Base-by-base conservation (phyloP, 148 eudicot genomes). In the Rhododendron vialii region DNA sequence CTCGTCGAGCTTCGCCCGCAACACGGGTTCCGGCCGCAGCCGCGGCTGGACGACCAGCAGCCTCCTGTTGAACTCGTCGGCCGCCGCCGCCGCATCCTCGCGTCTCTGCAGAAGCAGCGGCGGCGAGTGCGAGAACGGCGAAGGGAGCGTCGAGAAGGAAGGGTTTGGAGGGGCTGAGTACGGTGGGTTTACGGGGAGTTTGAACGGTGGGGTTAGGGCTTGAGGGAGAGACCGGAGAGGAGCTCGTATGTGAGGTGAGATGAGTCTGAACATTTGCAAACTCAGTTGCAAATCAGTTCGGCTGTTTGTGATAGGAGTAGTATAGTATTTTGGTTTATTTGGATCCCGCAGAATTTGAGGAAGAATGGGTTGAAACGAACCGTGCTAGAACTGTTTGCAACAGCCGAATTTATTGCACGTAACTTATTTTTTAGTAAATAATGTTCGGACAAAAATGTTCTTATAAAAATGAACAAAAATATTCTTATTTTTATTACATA, bases 1-100 rank as follows among this genome's bases (percentile, higher is more conserved):
- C 78, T 96, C 99, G 9, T 89, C 90, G n/a, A 96, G 97, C 91
- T 95, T 96, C 20, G 91, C 77, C 65, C 90, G 78, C 87, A 96
- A 76, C 9, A 86, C 71, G 51, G 88, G 17, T 10, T 89, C 87
- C 35, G 94, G 98, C 13, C 94, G 91, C 48, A 94, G 78, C 75
- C 96, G 90, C 2, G 98, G 99, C 89, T 96, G 99, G 75, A 96
- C 94, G 26, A 96, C 99, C 57, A 96, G 86, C 33, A 96, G 90
- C 86, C 86, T 92, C 5, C 85, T 69, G 53, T 88, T 85, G 82
- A 13, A 84, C 50, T 87, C 91, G 6, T 78, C 78, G 41, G 85
- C 78, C 13, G 18, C 61, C 61, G 57, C 57, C 57, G 85, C 83
- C 15, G 86, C 71, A 63, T 63, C 88, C 45, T 83, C 88, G 50